Evolutionary conservation across 2,329 filamentous ascomycete genomes (phyloP), one percentile per base, ranked within the genome.

Genomic region (Neofusicoccum ribis): DNA sequence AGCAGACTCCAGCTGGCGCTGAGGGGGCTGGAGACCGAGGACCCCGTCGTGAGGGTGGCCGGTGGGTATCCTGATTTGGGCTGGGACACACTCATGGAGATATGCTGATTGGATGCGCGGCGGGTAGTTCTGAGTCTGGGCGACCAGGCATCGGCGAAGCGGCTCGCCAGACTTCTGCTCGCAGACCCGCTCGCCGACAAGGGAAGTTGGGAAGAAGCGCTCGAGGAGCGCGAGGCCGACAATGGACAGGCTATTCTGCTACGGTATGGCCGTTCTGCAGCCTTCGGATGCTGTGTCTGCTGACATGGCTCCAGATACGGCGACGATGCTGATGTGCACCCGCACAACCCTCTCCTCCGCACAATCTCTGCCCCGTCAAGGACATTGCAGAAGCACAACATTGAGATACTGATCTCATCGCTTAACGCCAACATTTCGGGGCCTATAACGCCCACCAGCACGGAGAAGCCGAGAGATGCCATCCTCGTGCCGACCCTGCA

Each of bases 401-500:
- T 92, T 15, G 91, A 93, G 75, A 79, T 93, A 75, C 81, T 73
- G 73, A 84, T 83, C 68, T 85, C 82, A 54, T 83, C 83, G 0
- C 74, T 87, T 17, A 80, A 83, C 56, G 77, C 84, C 2, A 80
- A 83, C 47, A 74, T 65, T 70, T 71, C 62, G 70, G 77, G 44
- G 63, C 78, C 51, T 74, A 36, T 70, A 23, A 43, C 70, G 41
- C 66, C 71, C 27, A 65, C 70, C 23, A 58, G 69, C 1, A 71
- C 70, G 7, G 74, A 83, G 61, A 79, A 79, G 9, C 79, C 87
- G 4, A 83, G 85, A 66, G 89, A 93, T 67, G 82, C 86, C 0
- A 81, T 93, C 12, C 83, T 97, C n/a, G 89, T 92, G 17, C 93
- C 93, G 4, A 76, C 79, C 34, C 84, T 96, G 39, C 88, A 91